Evolutionary conservation across 164 flowering plant genomes (phyloP).

Genomic region (Liquidambar formosana): DNA sequence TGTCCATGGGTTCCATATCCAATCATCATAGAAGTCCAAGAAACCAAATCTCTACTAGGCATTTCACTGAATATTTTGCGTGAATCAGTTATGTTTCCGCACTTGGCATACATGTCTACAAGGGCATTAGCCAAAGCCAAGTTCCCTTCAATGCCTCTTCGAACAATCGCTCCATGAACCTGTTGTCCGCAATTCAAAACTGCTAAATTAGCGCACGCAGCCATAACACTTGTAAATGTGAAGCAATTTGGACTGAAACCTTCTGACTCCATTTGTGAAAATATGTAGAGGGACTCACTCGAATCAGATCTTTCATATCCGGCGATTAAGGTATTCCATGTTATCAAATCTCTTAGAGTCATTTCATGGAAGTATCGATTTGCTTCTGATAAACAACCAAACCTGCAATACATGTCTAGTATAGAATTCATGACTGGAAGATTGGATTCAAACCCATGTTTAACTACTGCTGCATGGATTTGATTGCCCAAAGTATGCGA

Average conservation of each 20-base stretch:
- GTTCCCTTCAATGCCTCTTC: constrained; percentile 50
- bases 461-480: constrained; percentile 57
- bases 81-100: constrained; percentile 63
- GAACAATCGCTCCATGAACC: constrained; percentile 59
- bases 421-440: constrained; percentile 75
- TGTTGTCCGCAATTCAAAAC: constrained; percentile 66
- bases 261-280: constrained; percentile 50
- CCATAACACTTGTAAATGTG: constrained; percentile 62
- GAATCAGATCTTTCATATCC: constrained; percentile 63
- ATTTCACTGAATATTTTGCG: constrained; percentile 47
- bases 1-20: constrained; percentile 89
- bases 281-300: constrained; percentile 43
- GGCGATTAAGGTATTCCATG: constrained; percentile 87
- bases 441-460: constrained; percentile 53
- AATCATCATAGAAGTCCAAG: constrained; percentile 94
- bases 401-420: constrained; percentile 87
- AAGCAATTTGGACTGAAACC: constrained; percentile 63
- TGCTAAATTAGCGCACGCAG: constrained; percentile 69
- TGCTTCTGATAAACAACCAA: constrained; percentile 56
- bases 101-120: constrained; percentile 89
- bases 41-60: constrained; percentile 47
- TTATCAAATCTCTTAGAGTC: constrained; percentile 60
- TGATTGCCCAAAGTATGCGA: constrained; percentile 51
- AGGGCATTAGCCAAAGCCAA: constrained; percentile 65
- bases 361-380: constrained; percentile 54